Conservation (phyloP, 768 basidiomycete genomes). For the Gloeopeniophorella convolvens region DNA sequence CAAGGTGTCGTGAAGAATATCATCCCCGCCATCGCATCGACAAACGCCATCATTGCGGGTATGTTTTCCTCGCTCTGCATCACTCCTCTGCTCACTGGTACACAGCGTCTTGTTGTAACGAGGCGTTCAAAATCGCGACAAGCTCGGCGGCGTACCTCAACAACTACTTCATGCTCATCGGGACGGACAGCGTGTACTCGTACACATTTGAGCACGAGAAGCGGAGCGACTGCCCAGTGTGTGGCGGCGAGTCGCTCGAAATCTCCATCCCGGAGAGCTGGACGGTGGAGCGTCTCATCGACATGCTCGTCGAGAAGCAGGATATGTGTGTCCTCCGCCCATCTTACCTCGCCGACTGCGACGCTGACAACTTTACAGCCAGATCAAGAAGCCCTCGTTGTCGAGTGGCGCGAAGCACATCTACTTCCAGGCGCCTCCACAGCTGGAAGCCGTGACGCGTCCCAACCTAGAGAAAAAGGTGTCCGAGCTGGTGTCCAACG, state of each 20-base stretch:
- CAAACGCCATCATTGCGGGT: conserved; percentile 98
- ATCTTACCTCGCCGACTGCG: not conserved
- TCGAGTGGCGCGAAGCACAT: conserved; percentile 70
- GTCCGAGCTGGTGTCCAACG: conserved; percentile 68
- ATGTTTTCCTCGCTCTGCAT: conserved; percentile 14
- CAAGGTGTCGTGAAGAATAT: conserved; percentile 99
- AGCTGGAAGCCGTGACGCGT: conserved; percentile 83
- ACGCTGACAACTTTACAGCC: conserved; percentile 41
- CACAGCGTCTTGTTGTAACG: conserved; percentile 92
- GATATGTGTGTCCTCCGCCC: conserved; percentile 62
- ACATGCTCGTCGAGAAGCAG: conserved; percentile 79
- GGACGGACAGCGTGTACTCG: conserved; percentile 93
- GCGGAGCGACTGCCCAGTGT: conserved; percentile 92
- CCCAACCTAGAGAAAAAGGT: conserved; percentile 86
- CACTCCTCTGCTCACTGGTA: not conserved
- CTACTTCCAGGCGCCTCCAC: conserved; percentile 91
- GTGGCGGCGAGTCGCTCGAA: conserved; percentile 84
- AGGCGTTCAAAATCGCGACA: conserved; percentile 98
- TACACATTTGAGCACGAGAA: conserved; percentile 96
- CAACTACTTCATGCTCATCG: conserved; percentile 98
- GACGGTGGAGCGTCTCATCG: conserved; percentile 84
- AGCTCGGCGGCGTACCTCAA: conserved; percentile 90
- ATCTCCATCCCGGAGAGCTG: conserved; percentile 61
- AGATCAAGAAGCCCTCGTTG: conserved; percentile 94
- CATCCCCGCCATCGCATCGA: conserved; percentile 97